These are phyloP conservation scores for Sclerospora graminicola DNA, from an alignment of 352 stramenopile species.

Conservation along the genomic window DNA sequence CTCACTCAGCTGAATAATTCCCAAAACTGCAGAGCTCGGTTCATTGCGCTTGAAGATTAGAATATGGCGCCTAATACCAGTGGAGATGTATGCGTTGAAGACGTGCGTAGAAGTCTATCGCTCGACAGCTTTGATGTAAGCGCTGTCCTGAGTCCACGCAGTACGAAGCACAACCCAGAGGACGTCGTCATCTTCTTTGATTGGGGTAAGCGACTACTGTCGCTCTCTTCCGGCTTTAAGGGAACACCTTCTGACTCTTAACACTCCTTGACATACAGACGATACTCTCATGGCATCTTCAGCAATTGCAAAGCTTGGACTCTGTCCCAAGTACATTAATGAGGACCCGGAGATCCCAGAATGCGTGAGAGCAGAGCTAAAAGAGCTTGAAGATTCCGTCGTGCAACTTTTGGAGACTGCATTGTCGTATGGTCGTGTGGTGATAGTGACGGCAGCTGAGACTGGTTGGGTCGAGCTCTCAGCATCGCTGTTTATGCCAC, in stretches of 20 bases:
- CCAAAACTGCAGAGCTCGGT: slow-evolving; percentile 7
- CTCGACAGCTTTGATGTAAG: slow-evolving; percentile 46
- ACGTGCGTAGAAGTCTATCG: slow-evolving; percentile 33
- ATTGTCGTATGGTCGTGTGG: slow-evolving; percentile 59
- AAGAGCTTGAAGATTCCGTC: slow-evolving; percentile 66
- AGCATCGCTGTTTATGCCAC: slow-evolving; percentile 81
- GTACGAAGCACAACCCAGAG: slow-evolving; percentile 32
- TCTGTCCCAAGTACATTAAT: slow-evolving; percentile 82
- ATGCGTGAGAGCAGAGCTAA: slow-evolving; percentile 64
- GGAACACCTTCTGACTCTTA: neutral
- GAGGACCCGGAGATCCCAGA: slow-evolving; percentile 66
- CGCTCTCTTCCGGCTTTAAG: neutral
- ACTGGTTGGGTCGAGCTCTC: slow-evolving; percentile 86
- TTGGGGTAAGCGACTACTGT: slow-evolving; percentile 48
- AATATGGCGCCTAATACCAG: slow-evolving; percentile 56
- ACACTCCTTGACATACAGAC: slow-evolving; percentile 26
- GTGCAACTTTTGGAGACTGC: slow-evolving; percentile 64
- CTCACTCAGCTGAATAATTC: slow-evolving; percentile 12
- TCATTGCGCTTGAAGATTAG: neutral
- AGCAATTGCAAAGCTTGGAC: slow-evolving; percentile 62
- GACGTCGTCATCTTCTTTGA: slow-evolving; percentile 80
- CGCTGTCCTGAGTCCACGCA: slow-evolving; percentile 20
- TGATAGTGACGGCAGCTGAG: slow-evolving; percentile 87
- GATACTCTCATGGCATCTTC: slow-evolving; percentile 78
- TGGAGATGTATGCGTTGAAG: slow-evolving; percentile 57